Evolutionary conservation across 805 yeast species (phyloP).

Genomic region (Starmera quercuum): DNA sequence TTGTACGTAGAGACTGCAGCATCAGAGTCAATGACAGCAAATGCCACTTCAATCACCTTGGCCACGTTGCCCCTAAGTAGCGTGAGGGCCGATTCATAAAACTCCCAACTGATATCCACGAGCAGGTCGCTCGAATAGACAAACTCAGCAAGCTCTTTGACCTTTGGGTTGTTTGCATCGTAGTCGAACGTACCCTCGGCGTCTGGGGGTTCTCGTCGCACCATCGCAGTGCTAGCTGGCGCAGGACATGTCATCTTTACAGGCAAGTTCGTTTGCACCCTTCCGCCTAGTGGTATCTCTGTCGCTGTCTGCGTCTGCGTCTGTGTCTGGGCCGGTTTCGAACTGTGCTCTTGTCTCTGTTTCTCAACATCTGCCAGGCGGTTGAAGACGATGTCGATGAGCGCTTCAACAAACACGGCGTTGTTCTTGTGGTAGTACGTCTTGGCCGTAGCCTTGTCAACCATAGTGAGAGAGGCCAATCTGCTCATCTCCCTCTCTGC

Average conservation of each 20-base stretch:
- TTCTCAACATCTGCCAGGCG: constrained; percentile 4
- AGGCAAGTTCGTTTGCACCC: constrained; percentile 25
- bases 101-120: constrained; percentile 27
- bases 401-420: constrained; percentile 23
- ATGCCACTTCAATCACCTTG: constrained; percentile 29
- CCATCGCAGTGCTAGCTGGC: no score
- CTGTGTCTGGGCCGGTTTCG: no score
- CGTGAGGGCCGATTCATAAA: constrained; percentile 29
- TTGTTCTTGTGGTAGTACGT: constrained; percentile 22
- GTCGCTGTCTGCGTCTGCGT: constrained; percentile 1
- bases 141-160: constrained; percentile 25
- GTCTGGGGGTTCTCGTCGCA: no score
- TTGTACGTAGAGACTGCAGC: constrained; percentile 23
- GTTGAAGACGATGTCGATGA: constrained; percentile 27
- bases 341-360: neutral
- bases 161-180: constrained; percentile 19
- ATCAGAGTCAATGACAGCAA: constrained; percentile 23
- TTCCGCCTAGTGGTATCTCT: constrained; percentile 19
- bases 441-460: constrained; percentile 10
- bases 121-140: constrained; percentile 28
- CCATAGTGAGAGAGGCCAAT: constrained; percentile 16
- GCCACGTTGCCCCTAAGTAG: constrained; percentile 38
- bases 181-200: no score
- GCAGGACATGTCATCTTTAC: no score
- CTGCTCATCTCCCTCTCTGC: constrained; percentile 11